Evolutionary conservation across 192 early-diverging fungal genomes (phyloP).

Genomic region (Podila horticola): DNA sequence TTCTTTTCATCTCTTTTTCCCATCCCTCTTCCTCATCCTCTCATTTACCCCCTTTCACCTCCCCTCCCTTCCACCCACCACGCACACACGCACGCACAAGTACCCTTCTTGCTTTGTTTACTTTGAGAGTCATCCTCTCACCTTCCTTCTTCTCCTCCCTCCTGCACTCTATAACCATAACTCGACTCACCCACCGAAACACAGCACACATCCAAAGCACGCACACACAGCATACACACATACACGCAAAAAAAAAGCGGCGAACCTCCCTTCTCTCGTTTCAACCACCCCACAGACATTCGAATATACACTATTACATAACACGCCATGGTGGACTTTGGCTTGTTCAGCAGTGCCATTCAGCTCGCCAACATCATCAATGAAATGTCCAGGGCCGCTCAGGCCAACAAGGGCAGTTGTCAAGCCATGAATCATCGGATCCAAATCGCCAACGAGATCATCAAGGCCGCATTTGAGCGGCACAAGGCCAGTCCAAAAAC

Average conservation of each 20-base stretch:
- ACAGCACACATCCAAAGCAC: not conserved
- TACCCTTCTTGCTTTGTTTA: not conserved
- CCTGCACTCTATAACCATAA: not conserved
- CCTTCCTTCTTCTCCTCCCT: not conserved
- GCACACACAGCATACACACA: not conserved
- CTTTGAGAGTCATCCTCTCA: too few relatives aligned
- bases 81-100: not conserved
- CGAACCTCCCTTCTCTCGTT: too few relatives aligned
- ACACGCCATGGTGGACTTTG: conserved; percentile 35
- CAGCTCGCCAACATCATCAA: conserved; percentile 41
- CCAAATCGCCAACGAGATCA: conserved; percentile 48
- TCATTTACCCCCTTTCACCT: not conserved
- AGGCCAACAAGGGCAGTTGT: conserved; percentile 46
- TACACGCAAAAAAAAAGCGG: too few relatives aligned
- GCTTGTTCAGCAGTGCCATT: conserved; percentile 36
- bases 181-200: not conserved
- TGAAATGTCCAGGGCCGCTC: conserved; percentile 33
- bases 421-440: conserved; percentile 50
- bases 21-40: not conserved
- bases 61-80: not conserved
- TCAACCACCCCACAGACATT: not conserved
- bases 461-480: conserved; percentile 43
- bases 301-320: not conserved
- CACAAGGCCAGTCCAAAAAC: conserved; percentile 28
- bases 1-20: not conserved